Evolutionary conservation across 345 rosid species (phyloP), one percentile per base, ranked within the genome.

Genomic region (Eucalyptus urophylla): DNA sequence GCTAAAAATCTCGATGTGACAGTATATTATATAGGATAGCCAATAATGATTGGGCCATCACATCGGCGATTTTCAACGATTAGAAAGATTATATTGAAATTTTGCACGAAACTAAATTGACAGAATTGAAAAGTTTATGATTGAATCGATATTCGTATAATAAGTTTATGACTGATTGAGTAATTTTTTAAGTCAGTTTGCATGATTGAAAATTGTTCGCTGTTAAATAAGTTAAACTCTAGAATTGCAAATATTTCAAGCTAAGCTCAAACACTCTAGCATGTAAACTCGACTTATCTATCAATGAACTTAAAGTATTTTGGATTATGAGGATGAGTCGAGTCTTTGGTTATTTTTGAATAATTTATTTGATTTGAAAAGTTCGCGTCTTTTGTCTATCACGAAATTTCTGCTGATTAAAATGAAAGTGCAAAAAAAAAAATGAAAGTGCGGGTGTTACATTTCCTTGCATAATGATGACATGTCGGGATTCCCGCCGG

Each of bases 1-100:
- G 45, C 47, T 6, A 21, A 24, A 21, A 76, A 37, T 11, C 2
- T 3, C 29, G 0, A 62, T 9, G 17, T 62, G 17, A 7, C 7
- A 0, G 0, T 10, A 44, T 72, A 24, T 13, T 4, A 8, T 21
- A 3, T 6, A 60, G 2, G 2, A 2, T 76, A 22, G 14, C 14
- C 3, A 10, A 13, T 19, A 6, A 17, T 10, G 3, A 8, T 8
- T 4, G 0, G 5, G 13, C 1, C 7, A 11, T 0, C 14, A 15
- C 5, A 0, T 69, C 1, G 1, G 4, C 4, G 7, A 19, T 69
- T 69, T 69, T 11, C 13, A 5, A 9, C 0, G 5, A 37, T 5
- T 0, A 7, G 0, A 76, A 37, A 8, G 0, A 65, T 0, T n/a
- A 15, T 5, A 65, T 65, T 65, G 1, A 8, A 65, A n/a, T 65